A percentile compares a stretch with the other conserved stretches of the same genome.
These are phyloP conservation scores for Aegilops sharonensis DNA, from an alignment of 176 grass and related monocot species.

Conservation along the genomic window DNA sequence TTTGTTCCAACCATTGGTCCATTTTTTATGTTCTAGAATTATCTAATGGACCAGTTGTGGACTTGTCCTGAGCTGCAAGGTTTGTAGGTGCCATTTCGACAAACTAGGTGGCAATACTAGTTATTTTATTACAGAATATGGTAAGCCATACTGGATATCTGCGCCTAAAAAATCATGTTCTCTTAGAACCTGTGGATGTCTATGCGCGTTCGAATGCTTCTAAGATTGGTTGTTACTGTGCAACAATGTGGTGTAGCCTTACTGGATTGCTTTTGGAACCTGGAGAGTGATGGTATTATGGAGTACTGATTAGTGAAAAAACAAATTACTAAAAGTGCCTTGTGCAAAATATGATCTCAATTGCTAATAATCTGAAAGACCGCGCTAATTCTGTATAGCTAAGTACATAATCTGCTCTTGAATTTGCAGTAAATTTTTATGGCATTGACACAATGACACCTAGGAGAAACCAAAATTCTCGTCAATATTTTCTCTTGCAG, in stretches of 20 bases:
- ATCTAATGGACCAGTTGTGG: not conserved
- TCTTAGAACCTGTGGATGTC: not conserved
- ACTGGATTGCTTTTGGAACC: not conserved
- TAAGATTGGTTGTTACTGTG: not conserved
- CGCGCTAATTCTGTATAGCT: not conserved
- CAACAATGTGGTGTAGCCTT: not conserved
- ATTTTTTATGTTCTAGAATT: not conserved
- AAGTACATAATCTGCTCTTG: not conserved
- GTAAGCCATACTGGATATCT: not conserved
- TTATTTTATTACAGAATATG: not conserved
- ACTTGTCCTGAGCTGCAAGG: not conserved
- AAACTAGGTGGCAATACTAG: not conserved
- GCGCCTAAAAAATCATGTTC: not conserved
- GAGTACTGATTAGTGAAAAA: not conserved
- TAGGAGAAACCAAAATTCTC: not conserved
- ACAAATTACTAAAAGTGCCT: not conserved
- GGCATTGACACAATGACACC: no score
- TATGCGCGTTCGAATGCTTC: not conserved
- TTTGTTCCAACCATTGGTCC: not conserved
- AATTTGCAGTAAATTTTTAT: not conserved
- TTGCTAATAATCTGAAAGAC: not conserved
- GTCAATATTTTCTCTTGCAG: not conserved
- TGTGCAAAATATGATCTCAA: not conserved
- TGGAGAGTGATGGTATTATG: not conserved
- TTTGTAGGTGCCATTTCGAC: not conserved